These are phyloP conservation scores for Ophiostoma sp. DNA, from an alignment of 2,329 filamentous ascomycete species.

Conservation along the genomic window DNA sequence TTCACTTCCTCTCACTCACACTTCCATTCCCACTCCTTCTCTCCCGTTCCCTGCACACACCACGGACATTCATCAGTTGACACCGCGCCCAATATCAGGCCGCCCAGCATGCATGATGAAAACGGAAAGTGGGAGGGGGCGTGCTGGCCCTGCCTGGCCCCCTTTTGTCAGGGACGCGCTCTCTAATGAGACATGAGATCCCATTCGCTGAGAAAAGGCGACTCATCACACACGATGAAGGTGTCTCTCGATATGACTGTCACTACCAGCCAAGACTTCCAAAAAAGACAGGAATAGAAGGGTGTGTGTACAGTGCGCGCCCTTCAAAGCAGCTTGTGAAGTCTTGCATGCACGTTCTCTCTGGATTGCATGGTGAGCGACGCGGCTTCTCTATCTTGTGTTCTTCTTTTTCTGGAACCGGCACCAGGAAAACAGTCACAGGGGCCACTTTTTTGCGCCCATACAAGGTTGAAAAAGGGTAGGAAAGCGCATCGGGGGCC, in stretches of 20 bases:
- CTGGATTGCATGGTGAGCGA: not conserved
- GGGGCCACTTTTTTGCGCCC: not conserved
- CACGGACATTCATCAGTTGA: slow-evolving; percentile 12
- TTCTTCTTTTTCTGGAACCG: not conserved
- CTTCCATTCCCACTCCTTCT: not conserved
- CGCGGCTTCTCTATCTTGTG: not conserved
- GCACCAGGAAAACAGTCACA: not conserved
- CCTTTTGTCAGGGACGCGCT: not conserved
- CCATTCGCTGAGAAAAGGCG: not conserved
- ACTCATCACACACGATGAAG: not conserved
- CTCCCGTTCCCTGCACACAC: not conserved
- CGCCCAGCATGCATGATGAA: not conserved
- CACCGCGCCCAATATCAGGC: slow-evolving; percentile 17
- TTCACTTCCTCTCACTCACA: not conserved
- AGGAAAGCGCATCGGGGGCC: not conserved
- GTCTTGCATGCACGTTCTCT: not conserved
- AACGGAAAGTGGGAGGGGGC: not conserved
- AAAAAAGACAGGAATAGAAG: not conserved
- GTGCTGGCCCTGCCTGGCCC: not conserved
- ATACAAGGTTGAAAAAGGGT: slow-evolving; percentile 8
- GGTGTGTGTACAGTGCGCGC: not conserved
- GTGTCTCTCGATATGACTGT: not conserved
- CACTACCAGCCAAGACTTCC: not conserved
- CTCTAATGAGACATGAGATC: not conserved
- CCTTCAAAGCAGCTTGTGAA: not conserved